Evolutionary conservation across 441 rosid genomes (phyloP), one percentile per base, ranked within the genome.

Genomic region (Gossypium schwendimanii): DNA sequence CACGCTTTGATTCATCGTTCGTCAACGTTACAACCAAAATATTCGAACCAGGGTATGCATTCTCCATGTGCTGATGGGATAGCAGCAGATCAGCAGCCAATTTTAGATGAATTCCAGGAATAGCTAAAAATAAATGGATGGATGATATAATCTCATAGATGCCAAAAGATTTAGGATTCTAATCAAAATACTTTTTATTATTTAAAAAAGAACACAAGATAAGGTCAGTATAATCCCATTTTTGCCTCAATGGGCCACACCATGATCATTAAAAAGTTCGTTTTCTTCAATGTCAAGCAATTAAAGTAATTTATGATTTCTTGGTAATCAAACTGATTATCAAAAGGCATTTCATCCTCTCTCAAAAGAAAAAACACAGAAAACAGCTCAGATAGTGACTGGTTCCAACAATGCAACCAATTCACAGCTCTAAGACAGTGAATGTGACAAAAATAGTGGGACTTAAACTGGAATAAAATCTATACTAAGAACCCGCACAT

Each of bases 1-100:
- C 96, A 72, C 99, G 98, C 78, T 90, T 93, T 0, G 99, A 96
- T 79, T 96, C 91, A 10, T 78, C 97, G 73, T 96, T 96, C 6
- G 99, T 96, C 88, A 96, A 83, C 47, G 99, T 96, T 61, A 93
- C 99, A 2, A 96, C 98, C 67, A 96, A 84, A 63, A 91, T 88
- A 77, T 96, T 96, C 4, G 97, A 91, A 47, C 96, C 97, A 39
- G 98, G 98, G 81, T 86, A 91, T 11, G 99, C 99, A 81, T 84
- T 93, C 82, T 91, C 99, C 98, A 96, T 90, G 93, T 93, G 97
- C 99, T 95, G 90, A 74, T 84, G 79, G 84, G 81, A 83, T 60
- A 66, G 74, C 76, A 81, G 82, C 76, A 81, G 70, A 71, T 77
- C 84, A 84, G 82, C 72, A 81, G 62, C 76, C 70, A 71, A 71